Percentiles rank a stretch among this genome's conserved stretches.
These are phyloP conservation scores for Phallus indusiatus DNA, from an alignment of 768 basidiomycete species.

Conservation along the genomic window DNA sequence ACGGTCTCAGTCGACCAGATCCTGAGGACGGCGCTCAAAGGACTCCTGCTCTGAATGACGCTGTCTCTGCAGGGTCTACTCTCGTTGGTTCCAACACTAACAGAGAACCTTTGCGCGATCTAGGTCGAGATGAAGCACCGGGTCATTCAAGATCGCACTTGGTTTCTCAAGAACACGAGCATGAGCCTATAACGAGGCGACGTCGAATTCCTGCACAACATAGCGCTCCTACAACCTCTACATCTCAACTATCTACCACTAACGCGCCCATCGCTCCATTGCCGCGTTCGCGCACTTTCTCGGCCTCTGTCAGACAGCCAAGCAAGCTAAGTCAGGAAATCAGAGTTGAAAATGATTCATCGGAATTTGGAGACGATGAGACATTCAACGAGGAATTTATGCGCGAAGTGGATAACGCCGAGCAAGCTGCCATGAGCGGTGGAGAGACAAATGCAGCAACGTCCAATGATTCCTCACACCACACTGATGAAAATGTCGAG, in stretches of 20 bases:
- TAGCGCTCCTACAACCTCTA: not conserved
- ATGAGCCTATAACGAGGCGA: constrained; percentile 29
- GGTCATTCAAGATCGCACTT: constrained; percentile 16
- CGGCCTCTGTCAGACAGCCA: not conserved
- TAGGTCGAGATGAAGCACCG: constrained; percentile 19
- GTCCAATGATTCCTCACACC: not conserved
- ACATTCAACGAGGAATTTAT: constrained; percentile 30
- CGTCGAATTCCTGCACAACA: constrained; percentile 11
- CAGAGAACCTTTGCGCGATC: constrained; percentile 15
- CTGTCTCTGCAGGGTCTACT: not conserved
- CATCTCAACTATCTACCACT: constrained; percentile 16
- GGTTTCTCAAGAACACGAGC: constrained; percentile 26
- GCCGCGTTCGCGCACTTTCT: not conserved
- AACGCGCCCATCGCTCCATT: too few species aligned
- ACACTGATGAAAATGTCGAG: constrained; percentile 13
- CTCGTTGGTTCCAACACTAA: not conserved
- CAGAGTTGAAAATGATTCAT: constrained; percentile 26
- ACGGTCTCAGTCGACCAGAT: not conserved
- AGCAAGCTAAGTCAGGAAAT: constrained; percentile 21
- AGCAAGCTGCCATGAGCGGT: constrained; percentile 19
- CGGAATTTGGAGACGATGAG: constrained; percentile 13
- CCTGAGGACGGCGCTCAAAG: constrained; percentile 1
- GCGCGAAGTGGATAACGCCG: constrained; percentile 28
- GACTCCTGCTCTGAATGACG: not conserved
- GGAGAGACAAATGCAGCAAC: not conserved